These are phyloP conservation scores for Suillus ampliporus DNA, from an alignment of 768 basidiomycete species.

Conservation along the genomic window DNA sequence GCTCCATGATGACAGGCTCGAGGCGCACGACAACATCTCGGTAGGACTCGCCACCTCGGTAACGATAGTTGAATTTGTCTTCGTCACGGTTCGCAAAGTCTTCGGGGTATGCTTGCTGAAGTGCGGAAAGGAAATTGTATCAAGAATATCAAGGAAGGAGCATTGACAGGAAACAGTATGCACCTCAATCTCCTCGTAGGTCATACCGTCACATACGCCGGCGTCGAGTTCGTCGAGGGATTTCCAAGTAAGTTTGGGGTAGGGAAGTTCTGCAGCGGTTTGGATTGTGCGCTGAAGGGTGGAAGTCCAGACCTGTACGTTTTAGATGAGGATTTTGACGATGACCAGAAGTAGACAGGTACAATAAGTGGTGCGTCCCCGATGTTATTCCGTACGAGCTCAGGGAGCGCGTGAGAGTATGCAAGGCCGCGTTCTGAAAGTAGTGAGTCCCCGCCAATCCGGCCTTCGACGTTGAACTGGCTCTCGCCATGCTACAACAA, in stretches of 20 bases:
- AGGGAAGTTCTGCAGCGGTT: slow-evolving; percentile 82
- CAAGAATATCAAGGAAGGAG: background rate
- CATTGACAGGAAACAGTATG: slow-evolving; percentile 20
- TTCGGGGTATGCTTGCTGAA: slow-evolving; percentile 91
- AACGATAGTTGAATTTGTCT: slow-evolving; percentile 99
- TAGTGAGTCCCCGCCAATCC: slow-evolving; percentile 96
- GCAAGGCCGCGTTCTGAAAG: slow-evolving; percentile 84
- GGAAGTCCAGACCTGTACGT: slow-evolving; percentile 93
- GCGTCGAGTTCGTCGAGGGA: slow-evolving; percentile 98
- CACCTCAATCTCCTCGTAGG: slow-evolving; percentile 98
- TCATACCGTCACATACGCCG: slow-evolving; percentile 99
- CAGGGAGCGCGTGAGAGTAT: slow-evolving; percentile 87
- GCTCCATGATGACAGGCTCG: slow-evolving; percentile 99
- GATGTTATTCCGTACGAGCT: slow-evolving; percentile 86
- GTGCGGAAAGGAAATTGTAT: slow-evolving; percentile 2
- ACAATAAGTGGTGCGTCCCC: slow-evolving; percentile 83
- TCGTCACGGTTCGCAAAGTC: slow-evolving; percentile 98
- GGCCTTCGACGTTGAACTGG: slow-evolving; percentile 93
- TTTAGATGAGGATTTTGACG: background rate
- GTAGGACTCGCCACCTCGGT: slow-evolving; percentile 96
- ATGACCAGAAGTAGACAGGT: background rate
- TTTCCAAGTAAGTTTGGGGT: slow-evolving; percentile 97
- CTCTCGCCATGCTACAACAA: slow-evolving; percentile 90
- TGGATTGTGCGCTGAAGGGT: slow-evolving; percentile 93
- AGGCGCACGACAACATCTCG: slow-evolving; percentile 94